Base-by-base conservation (phyloP, 2,329 filamentous ascomycete species). In the Stagonosporopsis tanaceti region DNA sequence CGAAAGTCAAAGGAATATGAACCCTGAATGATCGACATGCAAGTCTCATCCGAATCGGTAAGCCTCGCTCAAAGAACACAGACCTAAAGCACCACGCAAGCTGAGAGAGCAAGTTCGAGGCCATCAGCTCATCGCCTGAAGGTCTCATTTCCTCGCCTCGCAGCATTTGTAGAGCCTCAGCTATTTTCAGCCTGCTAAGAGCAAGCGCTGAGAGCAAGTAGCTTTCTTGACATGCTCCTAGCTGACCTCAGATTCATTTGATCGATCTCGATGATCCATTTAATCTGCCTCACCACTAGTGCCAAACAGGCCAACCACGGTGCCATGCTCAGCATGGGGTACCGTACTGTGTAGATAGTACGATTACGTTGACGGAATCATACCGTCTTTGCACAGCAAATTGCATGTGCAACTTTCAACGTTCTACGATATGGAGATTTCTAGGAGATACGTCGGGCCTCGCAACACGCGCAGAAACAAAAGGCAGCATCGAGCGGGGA, bases 21-120 rank as follows among this genome's bases (percentile, higher is more conserved):
- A 40, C 42, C 48, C 54, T 47, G 28, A 34, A 53, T 35, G 54
- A 53, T 57, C 54, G 54, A 50, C 54, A 50, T 46, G 48, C 50
- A 53, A 30, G 44, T 24, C 25, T 15, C 9, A 28, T 57, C 39
- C 20, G 15, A 53, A 53, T 11, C 48, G 44, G 50, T 53, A 50
- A 53, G 38, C 27, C 44, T 38, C 9, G 15, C 44, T 46, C 48
- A 57, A n/a, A 22, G 38, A 48, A 32, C 34, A 53, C 44, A 40
- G 35, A 22, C 39, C 20, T 25, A 25, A 20, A 37, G 22, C 20
- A 30, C 24, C 2, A 53, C 15, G 40, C 27, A 27, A 20, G 38
- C 15, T 40, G 44, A 32, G 8, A n/a, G 27, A 25, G 27, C 27
- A 45, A 28, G 25, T 25, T 45, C n/a, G 34, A 50, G 54, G 39